These are phyloP conservation scores for Pythium volutum DNA, from an alignment of 352 stramenopile genomes.

Conservation along the genomic window DNA sequence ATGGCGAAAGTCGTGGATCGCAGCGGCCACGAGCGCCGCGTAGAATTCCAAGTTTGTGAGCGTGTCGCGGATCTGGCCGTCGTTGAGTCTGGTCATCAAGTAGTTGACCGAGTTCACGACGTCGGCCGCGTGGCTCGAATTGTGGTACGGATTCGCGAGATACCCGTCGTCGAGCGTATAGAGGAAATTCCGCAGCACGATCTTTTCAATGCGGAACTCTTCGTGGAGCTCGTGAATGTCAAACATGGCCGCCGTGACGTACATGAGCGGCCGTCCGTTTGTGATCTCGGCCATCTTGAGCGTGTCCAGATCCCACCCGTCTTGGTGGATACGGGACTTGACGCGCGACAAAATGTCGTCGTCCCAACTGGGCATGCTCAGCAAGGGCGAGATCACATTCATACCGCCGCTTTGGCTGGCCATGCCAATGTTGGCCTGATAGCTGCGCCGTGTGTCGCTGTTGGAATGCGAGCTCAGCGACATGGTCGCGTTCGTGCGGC, in stretches of 20 bases:
- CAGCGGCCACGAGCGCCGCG: slow-evolving; percentile 68
- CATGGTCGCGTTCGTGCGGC: slow-evolving; percentile 46
- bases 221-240: slow-evolving; percentile 78
- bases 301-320: slow-evolving; percentile 73
- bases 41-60: slow-evolving; percentile 82
- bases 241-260: slow-evolving; percentile 75
- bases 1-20: slow-evolving; percentile 85
- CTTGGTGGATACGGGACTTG: slow-evolving; percentile 50
- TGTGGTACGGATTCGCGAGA: slow-evolving; percentile 76
- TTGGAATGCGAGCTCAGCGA: slow-evolving; percentile 74
- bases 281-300: slow-evolving; percentile 67
- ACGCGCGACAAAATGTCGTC: slow-evolving; percentile 46
- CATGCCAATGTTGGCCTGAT: slow-evolving; percentile 43
- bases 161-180: slow-evolving; percentile 78
- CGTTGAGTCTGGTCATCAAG: slow-evolving; percentile 60
- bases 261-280: slow-evolving; percentile 68
- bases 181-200: slow-evolving; percentile 76
- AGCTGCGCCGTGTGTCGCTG: slow-evolving; percentile 53
- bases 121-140: slow-evolving; percentile 71
- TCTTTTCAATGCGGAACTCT: slow-evolving; percentile 68
- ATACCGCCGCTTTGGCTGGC: slow-evolving; percentile 17
- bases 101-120: slow-evolving; percentile 86
- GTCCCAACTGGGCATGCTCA: slow-evolving; percentile 59
- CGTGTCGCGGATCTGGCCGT: slow-evolving; percentile 68
- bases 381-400: slow-evolving; percentile 37